Evolutionary conservation across 192 early-diverging fungal species (phyloP).

Genomic region (Ambispora gerdemannii): DNA sequence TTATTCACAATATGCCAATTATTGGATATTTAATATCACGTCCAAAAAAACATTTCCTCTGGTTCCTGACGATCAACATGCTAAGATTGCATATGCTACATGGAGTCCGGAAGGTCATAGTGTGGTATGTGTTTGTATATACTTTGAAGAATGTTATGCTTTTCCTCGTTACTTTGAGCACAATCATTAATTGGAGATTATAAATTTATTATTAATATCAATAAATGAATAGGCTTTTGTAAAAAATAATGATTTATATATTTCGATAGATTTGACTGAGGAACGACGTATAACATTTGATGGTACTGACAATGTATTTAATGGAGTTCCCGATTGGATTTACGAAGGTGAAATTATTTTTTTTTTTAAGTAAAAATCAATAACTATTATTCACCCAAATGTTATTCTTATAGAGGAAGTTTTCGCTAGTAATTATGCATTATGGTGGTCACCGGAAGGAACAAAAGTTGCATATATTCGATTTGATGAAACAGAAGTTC

Average conservation of each 20-base stretch:
- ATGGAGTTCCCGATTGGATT: conserved; percentile 97
- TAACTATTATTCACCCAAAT: not conserved
- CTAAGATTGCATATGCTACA: conserved; percentile 59
- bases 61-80: conserved; percentile 45
- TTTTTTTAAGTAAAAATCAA: not conserved
- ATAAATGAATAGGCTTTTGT: conserved; percentile 76
- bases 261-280: conserved; percentile 62
- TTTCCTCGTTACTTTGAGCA: too few species aligned
- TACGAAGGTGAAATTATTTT: conserved; percentile 60
- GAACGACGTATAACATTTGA: conserved; percentile 82
- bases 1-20: conserved; percentile 78
- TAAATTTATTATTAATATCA: too few species aligned
- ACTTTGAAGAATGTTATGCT: too few species aligned
- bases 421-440: conserved; percentile 55
- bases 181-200: too few species aligned
- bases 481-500: conserved; percentile 82
- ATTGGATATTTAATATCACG: conserved; percentile 71
- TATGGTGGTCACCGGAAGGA: conserved; percentile 90
- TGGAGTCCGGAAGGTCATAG: conserved; percentile 80
- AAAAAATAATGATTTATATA: conserved; percentile 82
- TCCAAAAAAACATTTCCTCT: conserved; percentile 61
- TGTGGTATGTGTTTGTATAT: too few species aligned
- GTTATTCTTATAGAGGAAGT: conserved; percentile 79
- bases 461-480: conserved; percentile 76
- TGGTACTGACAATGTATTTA: conserved; percentile 77